phyloP scores from a whole-genome alignment of 2,329 filamentous ascomycete species.

The Ceratocystis papillata region DNA sequence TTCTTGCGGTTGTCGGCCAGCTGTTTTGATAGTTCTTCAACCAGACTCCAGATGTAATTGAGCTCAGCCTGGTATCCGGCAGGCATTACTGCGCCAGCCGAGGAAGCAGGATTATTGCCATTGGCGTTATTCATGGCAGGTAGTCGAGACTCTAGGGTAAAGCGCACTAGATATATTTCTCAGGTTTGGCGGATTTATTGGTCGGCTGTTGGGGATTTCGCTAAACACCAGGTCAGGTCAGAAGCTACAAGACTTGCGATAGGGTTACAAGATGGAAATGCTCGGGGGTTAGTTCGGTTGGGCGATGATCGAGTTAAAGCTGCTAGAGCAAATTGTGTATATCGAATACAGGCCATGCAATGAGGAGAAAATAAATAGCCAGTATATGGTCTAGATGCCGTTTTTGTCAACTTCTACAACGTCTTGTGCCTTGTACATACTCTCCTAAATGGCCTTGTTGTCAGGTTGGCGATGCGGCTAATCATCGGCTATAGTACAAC shows the following conservation, averaged over 20 bases:
- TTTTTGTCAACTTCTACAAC: background rate
- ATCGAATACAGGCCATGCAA: background rate
- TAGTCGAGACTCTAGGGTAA: background rate
- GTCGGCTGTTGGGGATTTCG: too few species aligned
- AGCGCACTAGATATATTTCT: background rate
- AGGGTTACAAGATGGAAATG: too few species aligned
- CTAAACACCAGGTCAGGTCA: too few species aligned
- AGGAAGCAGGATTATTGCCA: constrained; percentile 31
- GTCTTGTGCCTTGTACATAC: background rate
- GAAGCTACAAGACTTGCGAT: too few species aligned
- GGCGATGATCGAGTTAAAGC: background rate
- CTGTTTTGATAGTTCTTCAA: constrained; percentile 54
- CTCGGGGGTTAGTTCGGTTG: too few species aligned
- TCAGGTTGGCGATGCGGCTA: constrained; percentile 12
- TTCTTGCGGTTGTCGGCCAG: constrained; percentile 50
- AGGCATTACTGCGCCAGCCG: constrained; percentile 45
- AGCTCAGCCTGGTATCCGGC: constrained; percentile 58
- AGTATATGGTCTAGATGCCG: background rate
- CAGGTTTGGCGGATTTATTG: background rate
- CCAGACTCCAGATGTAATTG: constrained; percentile 57
- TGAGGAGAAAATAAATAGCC: background rate
- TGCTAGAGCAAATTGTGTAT: background rate
- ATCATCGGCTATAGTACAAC: background rate
- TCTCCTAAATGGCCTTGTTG: constrained; percentile 8
- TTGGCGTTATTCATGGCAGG: constrained; percentile 20